Evolutionary conservation across 768 basidiomycete genomes (phyloP).

Genomic region (Collybiopsis luxurians): DNA sequence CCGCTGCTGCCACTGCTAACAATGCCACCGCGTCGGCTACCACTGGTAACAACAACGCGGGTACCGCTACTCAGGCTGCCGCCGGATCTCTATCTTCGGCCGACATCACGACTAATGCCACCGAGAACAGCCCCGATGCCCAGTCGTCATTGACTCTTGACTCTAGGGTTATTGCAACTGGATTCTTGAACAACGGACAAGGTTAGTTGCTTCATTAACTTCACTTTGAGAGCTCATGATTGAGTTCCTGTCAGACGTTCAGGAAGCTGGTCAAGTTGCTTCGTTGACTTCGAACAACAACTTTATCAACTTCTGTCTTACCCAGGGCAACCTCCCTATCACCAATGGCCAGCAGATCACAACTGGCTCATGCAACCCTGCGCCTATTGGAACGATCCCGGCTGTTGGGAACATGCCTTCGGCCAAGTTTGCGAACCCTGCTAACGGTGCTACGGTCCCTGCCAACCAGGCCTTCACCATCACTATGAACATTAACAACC

Average conservation of each 20-base stretch:
- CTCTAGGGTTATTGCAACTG: constrained; percentile 44
- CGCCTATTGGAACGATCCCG: constrained; percentile 55
- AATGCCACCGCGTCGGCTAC: neutral
- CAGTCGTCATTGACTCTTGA: constrained; percentile 35
- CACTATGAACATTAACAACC: constrained; percentile 40
- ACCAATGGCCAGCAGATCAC: constrained; percentile 53
- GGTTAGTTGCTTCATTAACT: constrained; percentile 20
- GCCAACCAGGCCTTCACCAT: constrained; percentile 50
- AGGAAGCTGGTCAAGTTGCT: constrained; percentile 40
- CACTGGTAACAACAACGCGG: neutral
- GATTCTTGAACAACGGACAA: constrained; percentile 49
- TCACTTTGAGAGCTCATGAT: neutral
- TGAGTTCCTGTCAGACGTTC: neutral
- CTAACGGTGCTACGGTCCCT: constrained; percentile 41
- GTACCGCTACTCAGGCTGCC: neutral
- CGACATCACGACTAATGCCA: neutral
- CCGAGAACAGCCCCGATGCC: constrained; percentile 4
- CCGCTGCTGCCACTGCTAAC: neutral
- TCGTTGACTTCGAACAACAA: constrained; percentile 58
- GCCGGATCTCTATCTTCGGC: neutral
- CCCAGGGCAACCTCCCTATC: constrained; percentile 40
- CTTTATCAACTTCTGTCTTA: constrained; percentile 57
- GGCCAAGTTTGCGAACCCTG: constrained; percentile 43
- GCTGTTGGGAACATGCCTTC: constrained; percentile 45
- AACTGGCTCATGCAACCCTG: constrained; percentile 58